Evolutionary conservation across 768 basidiomycete species (phyloP).

Genomic region (Austroboletus eburneus): DNA sequence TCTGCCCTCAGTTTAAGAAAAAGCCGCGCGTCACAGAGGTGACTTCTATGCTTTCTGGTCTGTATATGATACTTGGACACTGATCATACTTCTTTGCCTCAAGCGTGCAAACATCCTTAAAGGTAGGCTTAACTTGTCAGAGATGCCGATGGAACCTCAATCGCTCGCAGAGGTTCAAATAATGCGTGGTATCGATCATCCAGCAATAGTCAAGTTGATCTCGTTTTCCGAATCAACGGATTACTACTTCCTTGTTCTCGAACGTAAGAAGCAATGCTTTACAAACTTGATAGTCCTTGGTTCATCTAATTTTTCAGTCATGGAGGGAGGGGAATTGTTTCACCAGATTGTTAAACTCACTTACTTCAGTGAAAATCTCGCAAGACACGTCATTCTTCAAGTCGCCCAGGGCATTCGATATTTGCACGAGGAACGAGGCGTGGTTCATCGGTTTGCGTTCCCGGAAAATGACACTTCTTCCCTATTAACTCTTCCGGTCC

Average conservation of each 20-base stretch:
- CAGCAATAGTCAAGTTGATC: slow-evolving; percentile 87
- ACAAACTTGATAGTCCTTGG: background rate
- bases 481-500: background rate
- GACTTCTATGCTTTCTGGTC: slow-evolving; percentile 27
- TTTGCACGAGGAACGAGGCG: slow-evolving; percentile 95
- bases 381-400: slow-evolving; percentile 95
- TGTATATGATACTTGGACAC: slow-evolving; percentile 13
- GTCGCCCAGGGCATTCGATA: slow-evolving; percentile 92
- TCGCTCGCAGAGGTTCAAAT: slow-evolving; percentile 85
- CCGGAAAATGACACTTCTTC: background rate
- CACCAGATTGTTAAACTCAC: slow-evolving; percentile 99
- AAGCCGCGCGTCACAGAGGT: slow-evolving; percentile 99
- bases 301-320: slow-evolving; percentile 48
- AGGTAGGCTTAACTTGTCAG: slow-evolving; percentile 39
- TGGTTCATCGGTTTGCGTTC: slow-evolving; percentile 75
- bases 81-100: slow-evolving; percentile 14
- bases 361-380: slow-evolving; percentile 96
- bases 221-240: slow-evolving; percentile 91
- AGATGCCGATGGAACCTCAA: slow-evolving; percentile 1
- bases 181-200: slow-evolving; percentile 92
- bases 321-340: slow-evolving; percentile 98
- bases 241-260: slow-evolving; percentile 91
- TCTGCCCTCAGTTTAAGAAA: slow-evolving; percentile 93
- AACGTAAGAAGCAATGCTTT: slow-evolving; percentile 52
- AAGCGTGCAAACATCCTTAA: slow-evolving; percentile 98